These are phyloP conservation scores for Smallanthus sonchifolius DNA, from an alignment of 129 eudicot species.

Conservation along the genomic window DNA sequence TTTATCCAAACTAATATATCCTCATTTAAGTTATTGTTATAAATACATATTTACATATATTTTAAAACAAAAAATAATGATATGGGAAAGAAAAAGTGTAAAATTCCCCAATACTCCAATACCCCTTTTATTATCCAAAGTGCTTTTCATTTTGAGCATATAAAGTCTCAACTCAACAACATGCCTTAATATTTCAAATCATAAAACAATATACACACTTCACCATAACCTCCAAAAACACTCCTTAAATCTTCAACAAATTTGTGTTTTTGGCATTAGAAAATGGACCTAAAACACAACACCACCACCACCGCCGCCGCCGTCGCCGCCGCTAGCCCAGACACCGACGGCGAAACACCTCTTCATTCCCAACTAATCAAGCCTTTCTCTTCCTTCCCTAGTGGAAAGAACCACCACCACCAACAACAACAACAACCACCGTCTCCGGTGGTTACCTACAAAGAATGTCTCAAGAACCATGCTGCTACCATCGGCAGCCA, in stretches of 20 bases:
- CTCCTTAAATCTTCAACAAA: background rate
- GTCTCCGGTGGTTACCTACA: slow-evolving; percentile 28
- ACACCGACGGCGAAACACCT: slow-evolving; percentile 60
- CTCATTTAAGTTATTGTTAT: background rate
- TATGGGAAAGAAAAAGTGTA: background rate
- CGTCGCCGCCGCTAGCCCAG: slow-evolving; percentile 26
- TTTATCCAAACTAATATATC: background rate
- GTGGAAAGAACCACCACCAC: slow-evolving; percentile 27
- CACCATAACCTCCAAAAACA: background rate
- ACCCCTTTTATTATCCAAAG: slow-evolving; percentile 20
- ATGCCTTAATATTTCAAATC: slow-evolving; percentile 27
- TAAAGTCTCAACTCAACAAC: slow-evolving; percentile 22
- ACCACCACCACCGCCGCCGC: slow-evolving; percentile 25
- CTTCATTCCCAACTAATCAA: slow-evolving; percentile 44
- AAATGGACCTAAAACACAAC: slow-evolving; percentile 46
- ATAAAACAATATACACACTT: slow-evolving; percentile 15
- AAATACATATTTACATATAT: background rate
- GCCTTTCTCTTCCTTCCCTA: slow-evolving; percentile 38
- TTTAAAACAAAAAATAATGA: background rate
- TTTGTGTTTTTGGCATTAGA: background rate
- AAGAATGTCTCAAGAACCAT: slow-evolving; percentile 76
- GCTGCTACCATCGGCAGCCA: slow-evolving; percentile 79
- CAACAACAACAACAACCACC: slow-evolving; percentile 14
- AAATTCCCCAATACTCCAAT: slow-evolving; percentile 1
- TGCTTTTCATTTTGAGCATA: slow-evolving; percentile 25